These are phyloP conservation scores for Gracilaria gracilis DNA, from an alignment of 23 red algal species.

Conservation along the genomic window DNA sequence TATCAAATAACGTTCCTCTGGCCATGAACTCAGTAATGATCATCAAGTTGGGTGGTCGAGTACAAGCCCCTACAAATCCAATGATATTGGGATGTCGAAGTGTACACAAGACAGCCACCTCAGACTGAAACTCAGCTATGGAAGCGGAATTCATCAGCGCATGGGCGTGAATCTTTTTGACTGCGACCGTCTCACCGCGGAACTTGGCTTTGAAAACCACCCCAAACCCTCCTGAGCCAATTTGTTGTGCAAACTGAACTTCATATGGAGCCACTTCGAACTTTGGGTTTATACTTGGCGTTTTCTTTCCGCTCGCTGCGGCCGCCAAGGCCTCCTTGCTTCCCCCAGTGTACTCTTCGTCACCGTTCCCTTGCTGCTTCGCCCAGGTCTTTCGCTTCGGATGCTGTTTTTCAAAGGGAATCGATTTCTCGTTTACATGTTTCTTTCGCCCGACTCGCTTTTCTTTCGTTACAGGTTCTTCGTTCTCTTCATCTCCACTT, in stretches of 20 bases:
- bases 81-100: conserved; percentile 92
- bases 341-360: conserved; percentile 16
- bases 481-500: conserved; percentile 4
- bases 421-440: conserved; percentile 34
- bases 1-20: conserved; percentile 93
- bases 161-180: conserved; percentile 88
- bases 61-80: conserved; percentile 90
- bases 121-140: conserved; percentile 89
- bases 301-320: conserved; percentile 66
- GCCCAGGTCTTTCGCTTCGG: conserved; percentile 39
- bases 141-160: conserved; percentile 78
- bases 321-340: conserved; percentile 61
- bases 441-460: conserved; percentile 22
- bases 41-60: conserved; percentile 81
- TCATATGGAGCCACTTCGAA: conserved; percentile 75
- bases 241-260: conserved; percentile 70
- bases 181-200: conserved; percentile 73
- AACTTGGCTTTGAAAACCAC: conserved; percentile 77
- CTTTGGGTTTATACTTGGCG: conserved; percentile 60
- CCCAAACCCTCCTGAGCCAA: conserved; percentile 78
- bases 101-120: conserved; percentile 87
- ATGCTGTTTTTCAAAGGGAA: conserved; percentile 60
- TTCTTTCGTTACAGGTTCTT: not conserved
- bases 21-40: conserved; percentile 97
- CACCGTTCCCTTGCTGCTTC: not conserved